A percentile compares a stretch with the other conserved stretches of the same genome.
Conservation (phyloP, 768 basidiomycete species). For the Lentinula sp. region DNA sequence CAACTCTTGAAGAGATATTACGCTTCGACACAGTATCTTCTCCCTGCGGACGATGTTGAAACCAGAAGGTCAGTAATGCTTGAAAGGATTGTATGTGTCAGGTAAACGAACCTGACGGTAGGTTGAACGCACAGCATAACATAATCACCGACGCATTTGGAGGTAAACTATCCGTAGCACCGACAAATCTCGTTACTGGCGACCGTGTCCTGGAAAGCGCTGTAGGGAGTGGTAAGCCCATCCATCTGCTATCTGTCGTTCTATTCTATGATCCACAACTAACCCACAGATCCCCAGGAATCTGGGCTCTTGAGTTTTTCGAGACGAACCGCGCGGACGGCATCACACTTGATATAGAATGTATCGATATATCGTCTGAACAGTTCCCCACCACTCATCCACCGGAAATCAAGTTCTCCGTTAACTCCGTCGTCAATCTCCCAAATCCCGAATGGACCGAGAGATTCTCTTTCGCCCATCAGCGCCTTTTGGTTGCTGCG, state of each 20-base stretch:
- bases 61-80: conserved; percentile 9
- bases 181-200: background rate
- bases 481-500: conserved; percentile 15
- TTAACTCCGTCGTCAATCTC: conserved; percentile 10
- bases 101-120: background rate
- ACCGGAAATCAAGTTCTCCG: conserved; percentile 11
- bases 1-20: no score
- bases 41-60: background rate
- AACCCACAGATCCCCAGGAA: background rate
- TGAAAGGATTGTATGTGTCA: no score
- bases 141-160: background rate
- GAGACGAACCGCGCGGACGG: background rate
- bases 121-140: background rate
- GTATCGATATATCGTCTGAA: background rate
- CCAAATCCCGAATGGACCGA: conserved; percentile 12
- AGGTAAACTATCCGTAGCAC: background rate
- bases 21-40: no score
- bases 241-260: background rate
- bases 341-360: background rate
- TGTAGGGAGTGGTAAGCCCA: background rate
- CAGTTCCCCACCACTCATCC: background rate
- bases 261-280: background rate
- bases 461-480: conserved; percentile 14
- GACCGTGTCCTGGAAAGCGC: background rate
- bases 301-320: background rate